phyloP scores from a whole-genome alignment of 2,329 filamentous ascomycete genomes.

The Fusarium duplospermum region DNA sequence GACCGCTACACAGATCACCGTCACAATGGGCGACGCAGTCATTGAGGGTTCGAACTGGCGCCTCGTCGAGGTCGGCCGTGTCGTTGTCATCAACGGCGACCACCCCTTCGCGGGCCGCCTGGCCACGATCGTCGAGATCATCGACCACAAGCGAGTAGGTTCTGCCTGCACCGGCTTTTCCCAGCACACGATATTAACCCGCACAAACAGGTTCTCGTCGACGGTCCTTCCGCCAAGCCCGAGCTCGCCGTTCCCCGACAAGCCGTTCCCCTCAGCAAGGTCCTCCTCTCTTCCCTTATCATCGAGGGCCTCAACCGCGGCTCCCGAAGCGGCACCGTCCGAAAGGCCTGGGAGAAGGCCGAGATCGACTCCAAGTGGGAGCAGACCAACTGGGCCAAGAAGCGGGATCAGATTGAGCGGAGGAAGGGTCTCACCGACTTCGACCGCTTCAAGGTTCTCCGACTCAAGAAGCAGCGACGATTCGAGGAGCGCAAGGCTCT shows the following conservation, averaged over 20 bases:
- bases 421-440: conserved; percentile 96
- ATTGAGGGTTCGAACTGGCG: conserved; percentile 89
- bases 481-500: conserved; percentile 98
- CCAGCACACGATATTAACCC: conserved; percentile 42
- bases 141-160: conserved; percentile 99
- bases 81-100: conserved; percentile 87
- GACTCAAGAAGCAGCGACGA: conserved; percentile 98
- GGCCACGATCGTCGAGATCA: conserved; percentile 97
- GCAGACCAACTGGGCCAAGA: conserved; percentile 94
- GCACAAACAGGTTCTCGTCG: conserved; percentile 83
- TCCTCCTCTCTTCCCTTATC: conserved; percentile 90
- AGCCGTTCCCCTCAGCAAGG: conserved; percentile 81
- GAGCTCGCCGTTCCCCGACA: conserved; percentile 88
- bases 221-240: conserved; percentile 88
- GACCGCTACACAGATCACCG: conserved; percentile 61
- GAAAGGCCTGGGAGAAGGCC: conserved; percentile 90
- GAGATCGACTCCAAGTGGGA: conserved; percentile 95
- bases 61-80: conserved; percentile 97
- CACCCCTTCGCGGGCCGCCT: conserved; percentile 87
- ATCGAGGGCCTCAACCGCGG: conserved; percentile 88
- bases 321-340: conserved; percentile 83
- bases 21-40: conserved; percentile 85
- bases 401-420: conserved; percentile 85
- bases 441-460: conserved; percentile 99
- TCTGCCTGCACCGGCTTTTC: conserved; percentile 33